Percentiles rank a stretch among this genome's conserved stretches.
phyloP scores from a whole-genome alignment of 169 alveolate species.

The Pseudocohnilembus persalinus region DNA sequence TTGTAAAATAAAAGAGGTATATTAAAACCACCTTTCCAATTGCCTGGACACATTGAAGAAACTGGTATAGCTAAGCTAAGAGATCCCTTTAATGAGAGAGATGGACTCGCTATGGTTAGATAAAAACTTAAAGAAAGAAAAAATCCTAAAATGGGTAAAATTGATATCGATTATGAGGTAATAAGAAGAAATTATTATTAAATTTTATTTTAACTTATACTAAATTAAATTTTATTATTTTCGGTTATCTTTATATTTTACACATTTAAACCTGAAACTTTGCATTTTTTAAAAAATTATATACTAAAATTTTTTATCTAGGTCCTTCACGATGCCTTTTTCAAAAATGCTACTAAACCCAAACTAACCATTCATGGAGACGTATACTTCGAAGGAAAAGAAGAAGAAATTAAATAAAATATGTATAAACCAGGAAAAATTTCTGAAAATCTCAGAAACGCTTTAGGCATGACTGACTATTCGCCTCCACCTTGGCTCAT shows the following conservation, averaged over 20 bases:
- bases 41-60: slow-evolving; percentile 94
- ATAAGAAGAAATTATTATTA: too few species aligned
- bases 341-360: slow-evolving; percentile 96
- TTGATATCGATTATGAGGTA: slow-evolving; percentile 95
- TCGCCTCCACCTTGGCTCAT: slow-evolving; percentile 98
- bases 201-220: neutral
- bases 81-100: slow-evolving; percentile 88
- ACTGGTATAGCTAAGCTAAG: slow-evolving; percentile 88
- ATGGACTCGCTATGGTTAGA: slow-evolving; percentile 92
- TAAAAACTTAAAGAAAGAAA: slow-evolving; percentile 97
- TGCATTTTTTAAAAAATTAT: neutral
- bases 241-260: neutral
- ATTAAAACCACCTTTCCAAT: slow-evolving; percentile 93
- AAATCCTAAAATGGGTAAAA: slow-evolving; percentile 95
- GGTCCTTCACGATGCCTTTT: slow-evolving; percentile 97
- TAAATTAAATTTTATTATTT: neutral
- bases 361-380: slow-evolving; percentile 95
- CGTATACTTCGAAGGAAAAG: slow-evolving; percentile 98
- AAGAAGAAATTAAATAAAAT: slow-evolving; percentile 92
- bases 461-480: slow-evolving; percentile 95
- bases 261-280: neutral
- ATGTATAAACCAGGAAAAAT: slow-evolving; percentile 95
- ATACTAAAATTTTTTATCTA: slow-evolving; percentile 42
- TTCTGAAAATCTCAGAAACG: slow-evolving; percentile 92
- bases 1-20: slow-evolving; percentile 95